These are phyloP conservation scores for Candida sojae DNA, from an alignment of 1,139 yeast species.

Conservation along the genomic window DNA sequence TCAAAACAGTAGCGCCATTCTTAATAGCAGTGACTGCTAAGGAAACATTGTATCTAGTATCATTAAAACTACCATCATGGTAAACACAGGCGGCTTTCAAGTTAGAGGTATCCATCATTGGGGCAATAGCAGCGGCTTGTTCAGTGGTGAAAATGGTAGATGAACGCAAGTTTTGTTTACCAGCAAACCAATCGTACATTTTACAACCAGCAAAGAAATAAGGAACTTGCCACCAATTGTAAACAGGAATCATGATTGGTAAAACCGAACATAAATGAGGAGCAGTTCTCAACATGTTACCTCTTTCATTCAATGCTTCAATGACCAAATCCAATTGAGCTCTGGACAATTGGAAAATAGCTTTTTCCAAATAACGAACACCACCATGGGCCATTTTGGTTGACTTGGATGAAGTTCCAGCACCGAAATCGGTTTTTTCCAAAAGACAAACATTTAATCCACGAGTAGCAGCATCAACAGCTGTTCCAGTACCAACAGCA, in stretches of 20 bases:
- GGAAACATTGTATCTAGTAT: slow-evolving; percentile 85
- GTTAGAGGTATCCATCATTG: slow-evolving; percentile 79
- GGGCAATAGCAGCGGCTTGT: slow-evolving; percentile 75
- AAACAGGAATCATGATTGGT: slow-evolving; percentile 94
- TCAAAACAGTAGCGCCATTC: slow-evolving; percentile 86
- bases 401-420: slow-evolving; percentile 93
- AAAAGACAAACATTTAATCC: slow-evolving; percentile 87
- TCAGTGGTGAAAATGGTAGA: slow-evolving; percentile 74
- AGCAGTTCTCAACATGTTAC: slow-evolving; percentile 85
- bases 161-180: slow-evolving; percentile 77
- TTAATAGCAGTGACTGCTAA: slow-evolving; percentile 85
- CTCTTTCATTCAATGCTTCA: slow-evolving; percentile 92
- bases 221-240: slow-evolving; percentile 95
- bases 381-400: slow-evolving; percentile 99
- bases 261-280: slow-evolving; percentile 87
- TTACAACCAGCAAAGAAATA: slow-evolving; percentile 92
- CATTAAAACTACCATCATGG: slow-evolving; percentile 95
- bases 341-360: slow-evolving; percentile 86
- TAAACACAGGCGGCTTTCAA: slow-evolving; percentile 91
- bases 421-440: slow-evolving; percentile 86
- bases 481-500: slow-evolving; percentile 93
- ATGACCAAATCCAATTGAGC: slow-evolving; percentile 90
- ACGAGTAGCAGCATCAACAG: slow-evolving; percentile 87
- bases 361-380: slow-evolving; percentile 92
- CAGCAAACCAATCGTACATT: slow-evolving; percentile 92